Evolutionary conservation across 345 rosid species (phyloP), one percentile per base, ranked within the genome.

Genomic region (Hevea brasiliensis): DNA sequence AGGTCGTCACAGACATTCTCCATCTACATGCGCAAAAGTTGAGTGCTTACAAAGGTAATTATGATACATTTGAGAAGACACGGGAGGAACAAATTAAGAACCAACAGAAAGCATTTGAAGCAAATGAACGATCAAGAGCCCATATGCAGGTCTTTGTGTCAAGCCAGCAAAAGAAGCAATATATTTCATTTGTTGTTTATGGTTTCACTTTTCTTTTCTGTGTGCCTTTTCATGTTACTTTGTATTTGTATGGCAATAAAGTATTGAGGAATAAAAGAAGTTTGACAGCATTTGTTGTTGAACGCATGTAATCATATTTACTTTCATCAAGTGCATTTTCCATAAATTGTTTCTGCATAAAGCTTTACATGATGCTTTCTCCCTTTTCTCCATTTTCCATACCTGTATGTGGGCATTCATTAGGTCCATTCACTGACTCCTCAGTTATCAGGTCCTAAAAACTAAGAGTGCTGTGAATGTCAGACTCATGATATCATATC

Each of bases 1-100:
- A 95, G 99, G 99, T 95, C 69, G 98, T 95, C 72, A 95, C 99
- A 21, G 98, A 95, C 81, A 88, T 95, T 84, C 89, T 95, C 69
- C 93, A 95, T 82, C 82, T 95, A 68, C 94, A 95, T 61, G 87
- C 87, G 60, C 99, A 95, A 80, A 92, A 95, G 76, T 79, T 95
- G 75, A 78, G 67, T 40, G 65, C 91, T 62, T 95, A 91, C 81
- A 95, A 85, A 84, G 97, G 99, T 72, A 76, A 95, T 76, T 95
- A 95, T 82, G 98, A 95, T 79, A 80, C 77, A 40, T 95, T 95
- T 71, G 99, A 92, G 84, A 91, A 72, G 88, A 95, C 98, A 29
- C 79, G 97, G 26, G 89, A 81, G 84, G 99, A 95, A 73, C 92
- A 84, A 62, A 60, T 95, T 78, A 95, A 92, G 84, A 95, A 92